Conservation (phyloP, 306 rosid genomes). For the Citrullus mucosospermus region DNA sequence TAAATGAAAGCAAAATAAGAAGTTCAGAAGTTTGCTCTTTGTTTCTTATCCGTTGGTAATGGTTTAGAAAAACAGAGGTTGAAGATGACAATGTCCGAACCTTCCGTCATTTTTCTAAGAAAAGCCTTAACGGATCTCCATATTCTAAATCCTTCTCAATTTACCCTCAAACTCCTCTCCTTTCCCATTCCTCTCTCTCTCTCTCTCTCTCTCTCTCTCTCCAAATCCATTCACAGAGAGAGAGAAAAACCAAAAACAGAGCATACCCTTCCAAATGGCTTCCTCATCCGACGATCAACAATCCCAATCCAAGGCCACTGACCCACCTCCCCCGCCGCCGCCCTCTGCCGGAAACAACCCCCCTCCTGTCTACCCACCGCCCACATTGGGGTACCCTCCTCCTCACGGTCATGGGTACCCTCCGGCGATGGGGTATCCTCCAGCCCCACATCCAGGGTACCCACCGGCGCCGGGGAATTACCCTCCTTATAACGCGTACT, state of each 20-base stretch:
- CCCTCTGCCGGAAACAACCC: not conserved
- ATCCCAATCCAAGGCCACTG: not conserved
- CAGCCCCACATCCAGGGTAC: slow-evolving; percentile 1
- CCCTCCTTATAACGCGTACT: not conserved
- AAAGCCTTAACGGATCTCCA: not conserved
- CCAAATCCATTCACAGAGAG: not conserved
- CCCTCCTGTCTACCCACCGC: slow-evolving; percentile 9
- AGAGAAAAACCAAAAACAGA: not conserved
- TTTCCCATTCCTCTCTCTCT: not conserved
- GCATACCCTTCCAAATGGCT: slow-evolving; percentile 1
- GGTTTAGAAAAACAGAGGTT: not conserved
- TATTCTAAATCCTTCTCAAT: not conserved
- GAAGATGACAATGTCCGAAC: not conserved
- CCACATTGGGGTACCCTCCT: not conserved
- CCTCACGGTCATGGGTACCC: not conserved
- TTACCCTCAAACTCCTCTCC: not conserved
- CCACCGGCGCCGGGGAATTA: not conserved
- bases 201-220: not conserved
- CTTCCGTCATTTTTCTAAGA: not conserved
- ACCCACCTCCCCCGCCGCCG: not conserved
- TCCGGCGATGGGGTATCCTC: slow-evolving; percentile 12
- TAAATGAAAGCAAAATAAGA: not conserved
- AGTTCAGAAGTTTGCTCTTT: not conserved
- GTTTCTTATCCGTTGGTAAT: not conserved
- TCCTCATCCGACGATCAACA: not conserved